These are phyloP conservation scores for Ganoderma resinaceum DNA, from an alignment of 1,284 basidiomycete genomes.

Conservation along the genomic window DNA sequence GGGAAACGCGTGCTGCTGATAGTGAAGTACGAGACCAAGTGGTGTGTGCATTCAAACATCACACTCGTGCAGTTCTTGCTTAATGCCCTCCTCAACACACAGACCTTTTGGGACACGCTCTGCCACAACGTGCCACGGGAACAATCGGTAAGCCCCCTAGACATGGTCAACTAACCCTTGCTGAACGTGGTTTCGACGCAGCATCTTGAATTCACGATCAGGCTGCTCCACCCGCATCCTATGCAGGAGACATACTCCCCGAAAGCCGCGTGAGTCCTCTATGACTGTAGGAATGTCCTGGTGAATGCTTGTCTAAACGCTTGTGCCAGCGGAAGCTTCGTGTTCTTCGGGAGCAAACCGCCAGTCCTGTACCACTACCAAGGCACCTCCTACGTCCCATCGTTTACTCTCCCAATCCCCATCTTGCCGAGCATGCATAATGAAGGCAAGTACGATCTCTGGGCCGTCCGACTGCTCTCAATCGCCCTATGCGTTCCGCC, in stretches of 20 bases:
- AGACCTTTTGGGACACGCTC: background rate
- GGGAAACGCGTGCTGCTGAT: background rate
- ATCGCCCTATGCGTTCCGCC: background rate
- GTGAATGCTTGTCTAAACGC: background rate
- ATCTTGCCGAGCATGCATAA: background rate
- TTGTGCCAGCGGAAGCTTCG: background rate
- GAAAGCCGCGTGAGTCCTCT: background rate
- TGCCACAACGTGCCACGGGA: background rate
- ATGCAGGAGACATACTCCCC: background rate
- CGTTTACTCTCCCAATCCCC: background rate
- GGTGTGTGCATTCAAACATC: background rate
- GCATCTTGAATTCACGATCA: background rate
- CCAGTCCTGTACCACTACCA: background rate
- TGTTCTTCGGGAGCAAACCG: background rate
- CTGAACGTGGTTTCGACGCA: background rate
- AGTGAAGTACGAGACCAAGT: background rate
- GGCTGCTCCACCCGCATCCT: too few relatives aligned
- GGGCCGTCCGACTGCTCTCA: background rate
- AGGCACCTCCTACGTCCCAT: background rate
- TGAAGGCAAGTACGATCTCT: background rate
- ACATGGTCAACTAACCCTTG: background rate
- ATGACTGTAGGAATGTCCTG: background rate
- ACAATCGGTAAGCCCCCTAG: background rate
- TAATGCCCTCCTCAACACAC: background rate
- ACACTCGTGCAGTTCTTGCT: background rate